phyloP scores from a whole-genome alignment of 257 asterid genomes.

The Solanum habrochaites region DNA sequence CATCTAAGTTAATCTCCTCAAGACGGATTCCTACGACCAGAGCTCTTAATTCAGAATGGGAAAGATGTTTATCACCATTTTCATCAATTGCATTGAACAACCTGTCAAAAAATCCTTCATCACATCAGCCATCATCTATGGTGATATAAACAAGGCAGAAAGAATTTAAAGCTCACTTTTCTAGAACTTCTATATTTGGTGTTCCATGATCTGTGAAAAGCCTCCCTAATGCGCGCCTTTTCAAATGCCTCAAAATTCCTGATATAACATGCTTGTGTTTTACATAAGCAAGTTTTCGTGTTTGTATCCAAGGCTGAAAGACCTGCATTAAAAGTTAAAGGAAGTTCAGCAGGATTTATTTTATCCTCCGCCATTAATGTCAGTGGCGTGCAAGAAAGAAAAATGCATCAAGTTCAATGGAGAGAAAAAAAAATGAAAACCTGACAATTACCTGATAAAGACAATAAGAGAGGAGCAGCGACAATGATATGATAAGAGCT shows the following conservation, averaged over 20 bases:
- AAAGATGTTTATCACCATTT: constrained; percentile 42
- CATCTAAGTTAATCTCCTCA: constrained; percentile 48
- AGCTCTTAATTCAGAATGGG: constrained; percentile 56
- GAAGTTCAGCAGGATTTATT: not conserved
- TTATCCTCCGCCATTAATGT: not conserved
- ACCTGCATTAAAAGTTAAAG: constrained; percentile 29
- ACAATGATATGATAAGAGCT: constrained; percentile 51
- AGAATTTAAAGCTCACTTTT: constrained; percentile 26
- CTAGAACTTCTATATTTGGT: constrained; percentile 40
- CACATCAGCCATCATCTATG: not conserved
- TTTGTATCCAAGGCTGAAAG: constrained; percentile 83
- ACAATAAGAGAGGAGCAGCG: constrained; percentile 59
- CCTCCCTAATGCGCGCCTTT: constrained; percentile 57
- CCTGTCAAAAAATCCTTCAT: constrained; percentile 25
- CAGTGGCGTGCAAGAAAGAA: not conserved
- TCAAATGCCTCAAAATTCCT: constrained; percentile 59
- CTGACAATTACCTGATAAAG: constrained; percentile 57
- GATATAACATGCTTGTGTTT: constrained; percentile 82
- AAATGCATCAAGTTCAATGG: not conserved
- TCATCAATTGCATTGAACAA: constrained; percentile 53
- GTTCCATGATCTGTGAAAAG: constrained; percentile 51
- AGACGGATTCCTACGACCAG: constrained; percentile 61
- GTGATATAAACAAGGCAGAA: not conserved
- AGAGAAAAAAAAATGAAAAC: not conserved
- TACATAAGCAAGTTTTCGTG: constrained; percentile 52